phyloP scores from a whole-genome alignment of 2,329 filamentous ascomycete species.

The Rhinocladiella mackenziei region DNA sequence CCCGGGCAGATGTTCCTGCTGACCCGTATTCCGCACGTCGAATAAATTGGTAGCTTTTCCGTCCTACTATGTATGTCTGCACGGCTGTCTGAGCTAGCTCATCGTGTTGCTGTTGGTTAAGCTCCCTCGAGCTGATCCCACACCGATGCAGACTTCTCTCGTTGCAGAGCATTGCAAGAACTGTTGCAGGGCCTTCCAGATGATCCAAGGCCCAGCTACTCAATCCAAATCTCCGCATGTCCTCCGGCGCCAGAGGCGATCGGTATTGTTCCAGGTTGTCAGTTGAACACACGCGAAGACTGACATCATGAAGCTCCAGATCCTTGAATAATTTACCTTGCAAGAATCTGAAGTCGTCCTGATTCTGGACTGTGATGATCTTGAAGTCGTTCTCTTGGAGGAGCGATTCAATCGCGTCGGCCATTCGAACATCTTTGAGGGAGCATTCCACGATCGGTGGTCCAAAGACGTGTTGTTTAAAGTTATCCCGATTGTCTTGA shows the following conservation, averaged over 20 bases:
- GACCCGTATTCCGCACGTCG: conserved; percentile 78
- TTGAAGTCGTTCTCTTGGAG: conserved; percentile 53
- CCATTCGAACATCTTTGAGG: conserved; percentile 67
- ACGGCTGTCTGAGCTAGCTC: conserved; percentile 58
- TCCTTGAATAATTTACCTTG: conserved; percentile 60
- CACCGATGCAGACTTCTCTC: conserved; percentile 65
- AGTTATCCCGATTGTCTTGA: conserved; percentile 62
- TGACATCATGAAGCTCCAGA: conserved; percentile 65
- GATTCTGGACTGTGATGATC: conserved; percentile 70
- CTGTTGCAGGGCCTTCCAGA: conserved; percentile 72
- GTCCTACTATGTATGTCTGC: conserved; percentile 65
- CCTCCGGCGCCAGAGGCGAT: conserved; percentile 52
- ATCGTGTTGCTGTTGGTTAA: conserved; percentile 65
- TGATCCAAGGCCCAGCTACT: conserved; percentile 77
- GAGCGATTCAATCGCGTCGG: conserved; percentile 56
- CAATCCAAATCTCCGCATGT: conserved; percentile 61
- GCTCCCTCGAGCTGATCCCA: conserved; percentile 60
- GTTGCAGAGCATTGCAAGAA: conserved; percentile 82
- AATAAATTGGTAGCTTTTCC: conserved; percentile 59
- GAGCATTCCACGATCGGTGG: conserved; percentile 78
- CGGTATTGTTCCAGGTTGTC: conserved; percentile 52
- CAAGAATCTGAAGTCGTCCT: conserved; percentile 69
- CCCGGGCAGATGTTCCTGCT: conserved; percentile 65
- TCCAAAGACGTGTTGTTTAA: conserved; percentile 73
- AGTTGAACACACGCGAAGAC: conserved; percentile 53